Evolutionary conservation across 208 protist genomes (phyloP).

Genomic region (Acanthamoeba rhysodes): DNA sequence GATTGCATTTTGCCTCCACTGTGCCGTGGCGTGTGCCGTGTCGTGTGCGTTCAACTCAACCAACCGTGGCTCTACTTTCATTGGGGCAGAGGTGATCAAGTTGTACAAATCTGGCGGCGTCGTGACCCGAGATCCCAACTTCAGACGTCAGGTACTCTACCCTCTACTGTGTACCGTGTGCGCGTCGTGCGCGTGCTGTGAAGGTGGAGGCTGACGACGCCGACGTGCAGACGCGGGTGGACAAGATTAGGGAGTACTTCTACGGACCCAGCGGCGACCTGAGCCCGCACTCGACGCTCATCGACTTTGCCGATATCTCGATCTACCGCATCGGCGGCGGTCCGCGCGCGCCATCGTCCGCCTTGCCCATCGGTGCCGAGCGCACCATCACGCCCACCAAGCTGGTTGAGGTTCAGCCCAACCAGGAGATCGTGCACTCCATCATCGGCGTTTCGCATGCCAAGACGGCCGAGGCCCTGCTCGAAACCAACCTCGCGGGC

Average conservation of each 20-base stretch:
- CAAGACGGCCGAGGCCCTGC: conserved; percentile 69
- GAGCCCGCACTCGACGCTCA: conserved; percentile 70
- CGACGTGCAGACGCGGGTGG: conserved; percentile 61
- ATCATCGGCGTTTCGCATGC: conserved; percentile 82
- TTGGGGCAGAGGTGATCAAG: conserved; percentile 78
- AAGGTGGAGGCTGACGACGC: too few relatives aligned
- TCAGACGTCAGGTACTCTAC: neutral
- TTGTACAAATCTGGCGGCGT: conserved; percentile 84
- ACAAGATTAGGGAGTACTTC: conserved; percentile 84
- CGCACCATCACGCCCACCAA: conserved; percentile 72
- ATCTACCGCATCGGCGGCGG: conserved; percentile 81
- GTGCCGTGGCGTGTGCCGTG: neutral
- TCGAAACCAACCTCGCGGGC: conserved; percentile 82
- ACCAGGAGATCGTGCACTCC: conserved; percentile 78
- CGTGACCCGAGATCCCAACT: conserved; percentile 50
- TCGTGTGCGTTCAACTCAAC: neutral
- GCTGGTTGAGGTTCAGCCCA: conserved; percentile 77
- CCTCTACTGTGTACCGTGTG: neutral
- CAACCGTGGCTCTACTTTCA: neutral
- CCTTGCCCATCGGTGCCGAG: conserved; percentile 80
- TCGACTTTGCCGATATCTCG: conserved; percentile 81
- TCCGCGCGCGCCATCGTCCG: conserved; percentile 76
- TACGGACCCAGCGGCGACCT: conserved; percentile 79
- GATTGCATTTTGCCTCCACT: neutral
- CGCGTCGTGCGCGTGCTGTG: neutral